A percentile compares a stretch with the other conserved stretches of the same genome.
Evolutionary conservation across 2,329 filamentous ascomycete genomes (phyloP).

Genomic region (Gnomoniopsis smithogilvyi): DNA sequence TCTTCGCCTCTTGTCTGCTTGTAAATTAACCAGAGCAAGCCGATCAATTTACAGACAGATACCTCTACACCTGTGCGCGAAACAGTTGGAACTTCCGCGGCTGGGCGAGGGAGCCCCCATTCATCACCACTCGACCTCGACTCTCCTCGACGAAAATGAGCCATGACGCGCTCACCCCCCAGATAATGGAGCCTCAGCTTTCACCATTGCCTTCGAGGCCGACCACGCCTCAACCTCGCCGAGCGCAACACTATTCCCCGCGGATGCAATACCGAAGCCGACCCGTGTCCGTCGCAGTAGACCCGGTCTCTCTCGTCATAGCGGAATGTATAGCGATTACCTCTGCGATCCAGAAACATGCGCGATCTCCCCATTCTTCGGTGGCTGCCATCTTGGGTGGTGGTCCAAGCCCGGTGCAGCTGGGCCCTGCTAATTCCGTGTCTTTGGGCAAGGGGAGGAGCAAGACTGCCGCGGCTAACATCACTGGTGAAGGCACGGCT

Average conservation of each 20-base stretch:
- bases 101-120: neutral
- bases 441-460: slow-evolving; percentile 37
- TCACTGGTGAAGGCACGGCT: slow-evolving; percentile 39
- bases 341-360: slow-evolving; percentile 96
- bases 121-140: neutral
- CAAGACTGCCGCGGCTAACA: slow-evolving; percentile 35
- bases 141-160: slow-evolving; percentile 19
- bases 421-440: slow-evolving; percentile 45
- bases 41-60: neutral
- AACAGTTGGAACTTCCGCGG: neutral
- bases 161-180: slow-evolving; percentile 21
- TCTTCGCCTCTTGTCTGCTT: neutral
- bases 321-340: slow-evolving; percentile 99
- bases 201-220: slow-evolving; percentile 23
- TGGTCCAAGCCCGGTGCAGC: slow-evolving; percentile 55
- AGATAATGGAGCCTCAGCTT: slow-evolving; percentile 23
- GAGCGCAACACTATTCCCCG: slow-evolving; percentile 28
- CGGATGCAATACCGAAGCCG: slow-evolving; percentile 58
- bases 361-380: slow-evolving; percentile 91
- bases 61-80: too few species aligned
- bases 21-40: neutral
- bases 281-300: slow-evolving; percentile 75
- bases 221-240: slow-evolving; percentile 25
- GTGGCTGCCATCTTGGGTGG: slow-evolving; percentile 94
- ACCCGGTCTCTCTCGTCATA: slow-evolving; percentile 88